phyloP scores from a whole-genome alignment of 306 rosid species.

The Prinsepia uniflora region DNA sequence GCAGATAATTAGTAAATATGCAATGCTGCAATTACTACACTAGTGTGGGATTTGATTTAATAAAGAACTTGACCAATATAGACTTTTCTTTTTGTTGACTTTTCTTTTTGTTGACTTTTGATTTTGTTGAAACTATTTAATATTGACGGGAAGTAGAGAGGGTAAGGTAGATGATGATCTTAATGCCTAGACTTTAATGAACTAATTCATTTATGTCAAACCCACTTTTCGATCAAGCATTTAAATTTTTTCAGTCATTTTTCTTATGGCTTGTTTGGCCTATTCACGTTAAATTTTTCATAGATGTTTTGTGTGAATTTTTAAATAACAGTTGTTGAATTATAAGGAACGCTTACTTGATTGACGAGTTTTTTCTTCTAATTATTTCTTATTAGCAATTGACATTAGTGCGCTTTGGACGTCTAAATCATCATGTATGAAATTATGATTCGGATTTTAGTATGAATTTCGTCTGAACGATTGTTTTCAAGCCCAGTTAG shows the following conservation, averaged over 20 bases:
- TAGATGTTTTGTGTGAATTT: too few species aligned
- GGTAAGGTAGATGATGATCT: conserved; percentile 1
- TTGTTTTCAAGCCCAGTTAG: too few species aligned
- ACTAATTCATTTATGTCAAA: not conserved
- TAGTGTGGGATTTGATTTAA: conserved; percentile 30
- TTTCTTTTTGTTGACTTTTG: conserved; percentile 23
- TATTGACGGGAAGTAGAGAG: not conserved
- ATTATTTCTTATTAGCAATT: too few species aligned
- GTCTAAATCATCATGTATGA: too few species aligned
- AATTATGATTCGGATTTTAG: too few species aligned
- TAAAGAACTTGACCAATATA: conserved; percentile 34
- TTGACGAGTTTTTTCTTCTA: too few species aligned
- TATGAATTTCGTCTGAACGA: too few species aligned
- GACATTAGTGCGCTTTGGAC: too few species aligned
- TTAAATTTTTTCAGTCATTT: not conserved
- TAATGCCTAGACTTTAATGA: not conserved
- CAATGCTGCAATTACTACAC: conserved; percentile 40
- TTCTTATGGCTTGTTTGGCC: not conserved
- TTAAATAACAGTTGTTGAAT: too few species aligned
- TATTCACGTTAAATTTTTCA: too few species aligned
- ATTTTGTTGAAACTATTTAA: conserved; percentile 3
- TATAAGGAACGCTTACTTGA: too few species aligned
- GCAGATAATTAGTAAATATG: conserved; percentile 25
- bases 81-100: conserved; percentile 29
- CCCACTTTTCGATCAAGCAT: not conserved